These are phyloP conservation scores for Periconia macrospinosa DNA, from an alignment of 2,329 filamentous ascomycete genomes.

Conservation along the genomic window DNA sequence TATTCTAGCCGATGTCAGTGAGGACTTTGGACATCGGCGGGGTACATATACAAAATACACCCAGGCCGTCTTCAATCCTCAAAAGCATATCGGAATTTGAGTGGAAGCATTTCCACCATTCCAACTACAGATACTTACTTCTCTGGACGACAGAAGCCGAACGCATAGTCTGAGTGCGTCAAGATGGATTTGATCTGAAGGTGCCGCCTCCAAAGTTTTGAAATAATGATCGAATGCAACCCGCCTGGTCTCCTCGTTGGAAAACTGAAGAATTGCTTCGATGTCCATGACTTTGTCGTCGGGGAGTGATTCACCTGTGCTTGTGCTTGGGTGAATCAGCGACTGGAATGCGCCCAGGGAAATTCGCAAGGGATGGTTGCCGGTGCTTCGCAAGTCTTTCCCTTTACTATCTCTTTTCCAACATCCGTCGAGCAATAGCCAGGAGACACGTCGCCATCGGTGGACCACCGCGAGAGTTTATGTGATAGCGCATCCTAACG, in stretches of 20 bases:
- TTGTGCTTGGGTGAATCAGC: neutral
- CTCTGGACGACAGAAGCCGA: conserved; percentile 15
- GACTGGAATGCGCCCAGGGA: conserved; percentile 19
- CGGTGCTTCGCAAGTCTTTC: neutral
- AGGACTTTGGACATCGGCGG: neutral
- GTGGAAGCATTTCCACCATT: neutral
- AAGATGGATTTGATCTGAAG: conserved; percentile 16
- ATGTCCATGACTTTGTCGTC: conserved; percentile 5
- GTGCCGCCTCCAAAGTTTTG: conserved; percentile 15
- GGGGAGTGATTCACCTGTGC: neutral
- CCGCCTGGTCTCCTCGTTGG: conserved; percentile 21
- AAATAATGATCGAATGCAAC: conserved; percentile 27
- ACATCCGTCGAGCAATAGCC: conserved; percentile 8
- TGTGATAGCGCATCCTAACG: neutral
- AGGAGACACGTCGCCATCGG: conserved; percentile 15
- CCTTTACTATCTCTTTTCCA: neutral
- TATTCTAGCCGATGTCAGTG: conserved; percentile 6
- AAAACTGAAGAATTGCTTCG: conserved; percentile 23
- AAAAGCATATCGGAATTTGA: neutral
- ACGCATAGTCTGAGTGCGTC: conserved; percentile 25
- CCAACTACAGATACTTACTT: neutral
- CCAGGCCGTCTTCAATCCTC: neutral
- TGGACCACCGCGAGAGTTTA: neutral
- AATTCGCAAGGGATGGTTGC: conserved; percentile 9
- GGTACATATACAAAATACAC: conserved; percentile 1